A percentile compares a stretch with the other conserved stretches of the same genome.
phyloP scores from a whole-genome alignment of 768 basidiomycete genomes.

The Ephemerocybe angulata region DNA sequence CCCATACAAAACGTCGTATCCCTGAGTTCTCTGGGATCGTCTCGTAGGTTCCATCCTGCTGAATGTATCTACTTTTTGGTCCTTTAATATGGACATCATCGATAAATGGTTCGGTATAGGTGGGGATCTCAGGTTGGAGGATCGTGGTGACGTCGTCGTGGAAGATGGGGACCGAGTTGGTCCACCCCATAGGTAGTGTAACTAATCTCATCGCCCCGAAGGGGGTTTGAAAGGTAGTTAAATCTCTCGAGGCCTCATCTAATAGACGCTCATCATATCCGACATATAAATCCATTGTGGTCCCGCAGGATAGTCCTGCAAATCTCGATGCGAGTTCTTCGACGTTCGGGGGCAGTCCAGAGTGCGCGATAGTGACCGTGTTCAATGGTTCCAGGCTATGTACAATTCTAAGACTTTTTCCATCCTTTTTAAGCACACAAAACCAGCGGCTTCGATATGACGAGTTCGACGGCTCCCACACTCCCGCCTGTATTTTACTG shows the following conservation, averaged over 20 bases:
- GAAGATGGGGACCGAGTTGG: constrained; percentile 12
- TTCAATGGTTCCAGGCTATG: constrained; percentile 36
- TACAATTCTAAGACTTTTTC: constrained; percentile 27
- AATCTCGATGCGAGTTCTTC: constrained; percentile 25
- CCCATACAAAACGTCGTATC: constrained; percentile 36
- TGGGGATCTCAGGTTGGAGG: constrained; percentile 33
- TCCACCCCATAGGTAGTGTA: constrained; percentile 13
- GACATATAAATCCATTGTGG: constrained; percentile 7
- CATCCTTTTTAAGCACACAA: constrained; percentile 33
- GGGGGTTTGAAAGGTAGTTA: constrained; percentile 11
- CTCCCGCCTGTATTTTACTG: constrained; percentile 30
- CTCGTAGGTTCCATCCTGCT: constrained; percentile 37
- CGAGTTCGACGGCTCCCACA: constrained; percentile 26
- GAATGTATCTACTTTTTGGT: not conserved
- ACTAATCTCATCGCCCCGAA: constrained; percentile 7
- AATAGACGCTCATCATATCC: constrained; percentile 5
- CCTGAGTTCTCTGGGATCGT: constrained; percentile 32
- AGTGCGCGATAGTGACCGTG: constrained; percentile 26
- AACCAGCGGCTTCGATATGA: constrained; percentile 39
- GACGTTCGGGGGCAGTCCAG: constrained; percentile 25
- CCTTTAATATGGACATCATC: not conserved
- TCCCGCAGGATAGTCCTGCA: constrained; percentile 3
- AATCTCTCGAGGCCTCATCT: not conserved
- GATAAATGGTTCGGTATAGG: constrained; percentile 15
- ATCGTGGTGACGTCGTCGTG: constrained; percentile 18